Evolutionary conservation across 768 basidiomycete genomes (phyloP).

Genomic region (Xerocomus potaroensis): DNA sequence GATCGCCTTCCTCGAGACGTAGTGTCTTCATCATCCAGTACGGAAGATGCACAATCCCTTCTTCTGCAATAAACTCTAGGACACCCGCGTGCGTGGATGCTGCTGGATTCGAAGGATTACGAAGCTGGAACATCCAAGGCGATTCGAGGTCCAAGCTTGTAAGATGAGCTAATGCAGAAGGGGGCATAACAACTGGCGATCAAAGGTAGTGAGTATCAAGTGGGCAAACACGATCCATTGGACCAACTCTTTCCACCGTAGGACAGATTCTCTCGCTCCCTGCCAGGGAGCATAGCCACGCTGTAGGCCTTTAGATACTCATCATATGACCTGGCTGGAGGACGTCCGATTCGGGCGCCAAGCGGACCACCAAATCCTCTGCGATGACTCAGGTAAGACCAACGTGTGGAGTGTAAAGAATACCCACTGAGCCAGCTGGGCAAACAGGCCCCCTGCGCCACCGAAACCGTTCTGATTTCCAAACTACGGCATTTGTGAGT

Average conservation of each 20-base stretch:
- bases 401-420: neutral
- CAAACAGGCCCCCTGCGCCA: conserved; percentile 57
- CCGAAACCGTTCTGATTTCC: conserved; percentile 31
- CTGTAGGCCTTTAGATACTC: conserved; percentile 95
- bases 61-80: conserved; percentile 97
- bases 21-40: conserved; percentile 99
- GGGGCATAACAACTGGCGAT: conserved; percentile 89
- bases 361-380: conserved; percentile 55
- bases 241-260: conserved; percentile 96
- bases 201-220: conserved; percentile 6
- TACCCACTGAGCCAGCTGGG: conserved; percentile 60
- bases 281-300: conserved; percentile 87
- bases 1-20: conserved; percentile 89
- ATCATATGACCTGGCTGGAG: conserved; percentile 74
- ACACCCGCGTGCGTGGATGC: conserved; percentile 95
- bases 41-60: conserved; percentile 92
- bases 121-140: conserved; percentile 96
- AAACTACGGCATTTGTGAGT: conserved; percentile 30
- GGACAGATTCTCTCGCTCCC: conserved; percentile 84
- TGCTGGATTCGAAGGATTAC: conserved; percentile 80
- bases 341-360: conserved; percentile 41
- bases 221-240: conserved; percentile 19
- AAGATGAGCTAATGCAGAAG: conserved; percentile 85
- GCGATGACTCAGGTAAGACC: conserved; percentile 19
- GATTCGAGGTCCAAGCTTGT: conserved; percentile 82